Evolutionary conservation across 805 yeast species (phyloP), one percentile per base, ranked within the genome.

Genomic region (Ogataea pilisensis): DNA sequence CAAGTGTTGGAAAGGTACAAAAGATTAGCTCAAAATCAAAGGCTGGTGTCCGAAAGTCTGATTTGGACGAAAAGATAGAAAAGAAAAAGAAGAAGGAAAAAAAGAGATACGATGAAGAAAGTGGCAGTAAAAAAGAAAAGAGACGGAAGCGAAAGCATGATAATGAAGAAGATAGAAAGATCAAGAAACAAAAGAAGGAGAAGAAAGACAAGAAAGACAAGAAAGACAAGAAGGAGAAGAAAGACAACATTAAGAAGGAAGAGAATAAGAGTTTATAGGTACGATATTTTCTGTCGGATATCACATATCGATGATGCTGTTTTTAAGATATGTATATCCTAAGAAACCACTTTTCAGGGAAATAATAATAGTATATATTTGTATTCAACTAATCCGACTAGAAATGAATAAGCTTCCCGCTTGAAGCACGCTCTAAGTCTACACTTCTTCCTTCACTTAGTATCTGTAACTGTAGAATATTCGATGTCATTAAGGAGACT

Each of bases 41-140:
- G 11, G 26, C 8, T 24, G 26, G 11, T 8, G 11, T 8, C 11
- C 8, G 5, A 16, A 7, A 30, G 6, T 16, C 16, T 12, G 32
- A 7, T 14, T n/a, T 9, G 6, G 32, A 31, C 13, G 5, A 13
- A 18, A 5, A 12, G 25, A 53, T 41, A 45, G 51, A 43, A 43
- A 52, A 45, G 49, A 52, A 42, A 45, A 53, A 35, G 44, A 45
- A 34, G 43, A 50, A n/a, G n/a, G n/a, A 32, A 43, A 54, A 37
- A 43, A 46, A 31, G 45, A 58, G 46, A 50, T 50, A 50, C 42
- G 54, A 45, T 50, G 46, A 49, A 56, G 49, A 43, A 45, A 50
- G 27, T 34, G 42, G 44, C 46, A 49, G 34, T 48, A 46, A 46
- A 49, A 49, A 43, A 49, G 52, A 42, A 48, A 53, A 34, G 42